These are phyloP conservation scores for Marchantia paleacea DNA, from an alignment of 225 moss, liverwort and hornwort genomes.

Conservation along the genomic window DNA sequence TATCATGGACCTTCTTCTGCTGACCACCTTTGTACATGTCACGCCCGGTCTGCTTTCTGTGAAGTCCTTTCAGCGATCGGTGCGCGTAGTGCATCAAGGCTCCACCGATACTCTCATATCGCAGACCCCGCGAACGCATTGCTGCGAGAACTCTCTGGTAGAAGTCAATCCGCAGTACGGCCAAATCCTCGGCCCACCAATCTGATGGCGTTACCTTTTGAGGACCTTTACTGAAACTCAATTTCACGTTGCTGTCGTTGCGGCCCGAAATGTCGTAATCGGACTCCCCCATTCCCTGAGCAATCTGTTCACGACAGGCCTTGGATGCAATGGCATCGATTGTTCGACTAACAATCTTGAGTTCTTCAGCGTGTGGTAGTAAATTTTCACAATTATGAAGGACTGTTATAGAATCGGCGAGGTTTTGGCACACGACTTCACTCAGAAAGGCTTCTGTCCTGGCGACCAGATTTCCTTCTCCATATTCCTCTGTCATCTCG, in stretches of 20 bases:
- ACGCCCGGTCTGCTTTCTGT: constrained; percentile 83
- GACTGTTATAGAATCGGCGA: constrained; percentile 88
- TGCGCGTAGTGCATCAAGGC: constrained; percentile 98
- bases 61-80: constrained; percentile 91
- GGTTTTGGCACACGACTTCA: constrained; percentile 76
- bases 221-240: constrained; percentile 63
- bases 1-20: constrained; percentile 71
- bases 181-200: constrained; percentile 98
- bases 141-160: constrained; percentile 87
- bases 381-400: constrained; percentile 95
- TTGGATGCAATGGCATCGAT: constrained; percentile 87
- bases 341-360: constrained; percentile 81
- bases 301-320: constrained; percentile 87
- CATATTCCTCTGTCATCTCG: constrained; percentile 93
- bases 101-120: constrained; percentile 87
- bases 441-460: constrained; percentile 79
- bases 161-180: constrained; percentile 87
- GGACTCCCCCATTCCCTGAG: constrained; percentile 55
- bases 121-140: constrained; percentile 80
- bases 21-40: constrained; percentile 35
- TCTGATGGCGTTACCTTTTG: constrained; percentile 69
- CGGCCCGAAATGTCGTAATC: constrained; percentile 77
- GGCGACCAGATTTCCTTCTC: constrained; percentile 79
- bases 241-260: constrained; percentile 65
- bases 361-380: constrained; percentile 87